These are phyloP conservation scores for Gentiana macrophylla DNA, from an alignment of 257 asterid species.

Conservation along the genomic window DNA sequence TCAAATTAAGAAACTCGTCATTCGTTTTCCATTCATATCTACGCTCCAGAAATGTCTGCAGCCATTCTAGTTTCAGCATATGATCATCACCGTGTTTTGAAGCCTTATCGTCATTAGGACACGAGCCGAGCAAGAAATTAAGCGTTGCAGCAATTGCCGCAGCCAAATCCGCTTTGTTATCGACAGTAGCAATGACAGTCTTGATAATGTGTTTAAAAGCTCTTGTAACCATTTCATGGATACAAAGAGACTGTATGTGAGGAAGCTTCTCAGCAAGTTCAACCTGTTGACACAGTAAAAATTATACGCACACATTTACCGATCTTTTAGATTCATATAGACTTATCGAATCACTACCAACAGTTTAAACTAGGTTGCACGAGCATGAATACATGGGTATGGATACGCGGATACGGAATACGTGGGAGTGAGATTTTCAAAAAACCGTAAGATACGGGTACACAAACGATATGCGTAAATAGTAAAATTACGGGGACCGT, in stretches of 20 bases:
- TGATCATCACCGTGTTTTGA: slow-evolving; percentile 21
- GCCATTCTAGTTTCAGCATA: slow-evolving; percentile 63
- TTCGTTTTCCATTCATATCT: slow-evolving; percentile 64
- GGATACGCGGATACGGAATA: too few relatives aligned
- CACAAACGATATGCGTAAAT: too few relatives aligned
- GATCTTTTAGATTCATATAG: neutral
- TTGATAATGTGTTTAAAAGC: slow-evolving; percentile 67
- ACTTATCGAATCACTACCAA: too few relatives aligned
- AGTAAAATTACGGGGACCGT: too few relatives aligned
- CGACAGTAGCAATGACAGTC: slow-evolving; percentile 56
- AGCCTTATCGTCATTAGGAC: slow-evolving; percentile 11
- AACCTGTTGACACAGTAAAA: slow-evolving; percentile 30
- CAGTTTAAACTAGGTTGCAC: too few relatives aligned
- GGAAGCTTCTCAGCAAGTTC: slow-evolving; percentile 79
- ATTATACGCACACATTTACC: neutral
- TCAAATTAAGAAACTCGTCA: slow-evolving; percentile 35
- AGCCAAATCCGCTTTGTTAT: slow-evolving; percentile 47
- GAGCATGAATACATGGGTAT: too few relatives aligned
- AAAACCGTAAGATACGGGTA: too few relatives aligned
- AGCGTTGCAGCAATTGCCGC: slow-evolving; percentile 51
- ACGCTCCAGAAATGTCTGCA: slow-evolving; percentile 41
- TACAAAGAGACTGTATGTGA: slow-evolving; percentile 76
- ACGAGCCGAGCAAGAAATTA: slow-evolving; percentile 46
- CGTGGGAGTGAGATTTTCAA: too few relatives aligned
- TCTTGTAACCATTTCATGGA: slow-evolving; percentile 81